These are phyloP conservation scores for Metarhizium anisopliae DNA, from an alignment of 2,329 filamentous ascomycete species.

Conservation along the genomic window DNA sequence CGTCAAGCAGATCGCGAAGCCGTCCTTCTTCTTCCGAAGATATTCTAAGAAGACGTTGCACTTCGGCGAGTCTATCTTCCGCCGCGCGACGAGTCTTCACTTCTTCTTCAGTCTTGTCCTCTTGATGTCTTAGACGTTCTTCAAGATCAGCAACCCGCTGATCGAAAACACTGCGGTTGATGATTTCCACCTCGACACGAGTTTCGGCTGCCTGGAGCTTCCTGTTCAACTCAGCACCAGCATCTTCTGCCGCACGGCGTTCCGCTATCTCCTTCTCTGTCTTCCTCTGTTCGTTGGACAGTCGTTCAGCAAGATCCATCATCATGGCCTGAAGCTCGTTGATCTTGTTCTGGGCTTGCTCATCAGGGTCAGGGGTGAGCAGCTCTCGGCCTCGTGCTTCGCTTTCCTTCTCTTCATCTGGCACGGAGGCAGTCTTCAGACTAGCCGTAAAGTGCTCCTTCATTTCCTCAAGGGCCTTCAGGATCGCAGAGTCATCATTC, in stretches of 20 bases:
- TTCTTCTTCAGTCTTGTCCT: constrained; percentile 56
- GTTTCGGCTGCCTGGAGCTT: constrained; percentile 49
- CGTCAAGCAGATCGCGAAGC: constrained; percentile 57
- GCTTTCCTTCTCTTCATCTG: constrained; percentile 35
- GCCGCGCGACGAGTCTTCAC: constrained; percentile 53
- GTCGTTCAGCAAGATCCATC: constrained; percentile 48
- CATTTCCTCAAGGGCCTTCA: constrained; percentile 59
- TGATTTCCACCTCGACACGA: constrained; percentile 50
- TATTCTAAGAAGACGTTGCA: constrained; percentile 59
- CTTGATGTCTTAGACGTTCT: constrained; percentile 54
- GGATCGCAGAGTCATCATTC: constrained; percentile 36
- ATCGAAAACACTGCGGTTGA: constrained; percentile 49
- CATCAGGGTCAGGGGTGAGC: constrained; percentile 38
- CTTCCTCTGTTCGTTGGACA: constrained; percentile 37
- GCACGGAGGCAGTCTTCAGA: constrained; percentile 11
- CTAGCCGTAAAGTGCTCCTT: constrained; percentile 36
- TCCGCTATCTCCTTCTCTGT: constrained; percentile 38
- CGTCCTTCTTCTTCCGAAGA: constrained; percentile 65
- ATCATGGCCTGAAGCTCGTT: constrained; percentile 52
- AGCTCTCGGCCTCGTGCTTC: constrained; percentile 44
- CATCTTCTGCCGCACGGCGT: constrained; percentile 44
- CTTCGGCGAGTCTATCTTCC: constrained; percentile 64
- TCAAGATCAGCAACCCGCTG: constrained; percentile 61
- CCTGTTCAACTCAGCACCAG: constrained; percentile 41
- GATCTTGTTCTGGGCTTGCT: constrained; percentile 43